Evolutionary conservation across 169 alveolate species (phyloP), one percentile per base, ranked within the genome.

Genomic region (Eimeria zaria): DNA sequence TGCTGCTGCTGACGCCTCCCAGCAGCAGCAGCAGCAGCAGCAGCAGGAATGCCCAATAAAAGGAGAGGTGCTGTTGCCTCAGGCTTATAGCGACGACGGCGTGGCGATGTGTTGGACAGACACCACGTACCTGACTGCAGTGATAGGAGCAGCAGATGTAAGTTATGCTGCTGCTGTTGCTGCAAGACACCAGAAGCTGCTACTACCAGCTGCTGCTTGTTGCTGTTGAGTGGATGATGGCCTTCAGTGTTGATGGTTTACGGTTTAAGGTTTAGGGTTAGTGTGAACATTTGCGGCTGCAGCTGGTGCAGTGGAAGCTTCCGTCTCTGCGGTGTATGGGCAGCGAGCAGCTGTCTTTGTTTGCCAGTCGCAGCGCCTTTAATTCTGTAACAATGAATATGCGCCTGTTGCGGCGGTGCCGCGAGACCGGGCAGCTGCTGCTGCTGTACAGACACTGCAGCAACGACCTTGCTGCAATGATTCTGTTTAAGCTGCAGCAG

Each of bases 321-420:
- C 93, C 93, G 41, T 85, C 93, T 16, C n/a, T 85, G 81, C 93
- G 93, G 46, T 85, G 93, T 85, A 85, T 85, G 93, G 93, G 93
- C 30, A 85, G 93, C 80, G 93, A 85, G 46, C 93, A 85, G 80
- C 80, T 85, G 44, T 85, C 93, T 4, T 74, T 85, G 83, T 85
- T 85, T 36, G 93, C 93, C 14, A 39, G 67, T 14, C 93, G 93
- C 27, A 85, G 93, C 30, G 78, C 93, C 30, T 85, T 85, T 67
- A 85, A 85, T 67, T 60, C 93, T n/a, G 93, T 85, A 36, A 41
- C 93, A 24, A 85, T 85, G 44, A 85, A 71, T 11, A 85, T 85
- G 93, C 64, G 93, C n/a, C 78, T 85, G 78, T 64, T 85, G 64
- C 93, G 93, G 51, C 80, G 93, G 9, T 62, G 80, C 44, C 81